phyloP scores from a whole-genome alignment of 768 basidiomycete genomes.

The Harrya chromipes region DNA sequence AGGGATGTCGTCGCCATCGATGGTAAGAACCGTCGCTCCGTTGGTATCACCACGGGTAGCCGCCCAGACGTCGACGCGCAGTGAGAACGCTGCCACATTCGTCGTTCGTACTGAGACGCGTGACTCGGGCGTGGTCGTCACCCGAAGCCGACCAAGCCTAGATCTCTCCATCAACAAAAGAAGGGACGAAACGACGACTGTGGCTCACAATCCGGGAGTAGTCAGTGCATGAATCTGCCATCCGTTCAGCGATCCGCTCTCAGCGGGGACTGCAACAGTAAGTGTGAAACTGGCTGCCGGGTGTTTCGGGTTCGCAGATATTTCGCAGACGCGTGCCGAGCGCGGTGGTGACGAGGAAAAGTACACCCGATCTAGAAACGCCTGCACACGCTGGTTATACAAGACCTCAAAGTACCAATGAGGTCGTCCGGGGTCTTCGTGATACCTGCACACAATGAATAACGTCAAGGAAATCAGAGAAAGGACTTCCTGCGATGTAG shows the following conservation, averaged over 20 bases:
- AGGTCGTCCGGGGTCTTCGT: conserved; percentile 56
- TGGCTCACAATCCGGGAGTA: conserved; percentile 65
- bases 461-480: background rate
- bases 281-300: conserved; percentile 51
- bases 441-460: conserved; percentile 39
- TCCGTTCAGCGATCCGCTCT: conserved; percentile 69
- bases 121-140: conserved; percentile 5
- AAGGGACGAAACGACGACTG: background rate
- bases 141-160: conserved; percentile 23
- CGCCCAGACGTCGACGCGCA: conserved; percentile 4
- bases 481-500: background rate
- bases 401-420: conserved; percentile 75
- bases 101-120: conserved; percentile 19
- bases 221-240: conserved; percentile 58
- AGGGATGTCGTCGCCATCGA: conserved; percentile 13
- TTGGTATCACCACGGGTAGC: background rate
- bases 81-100: conserved; percentile 25
- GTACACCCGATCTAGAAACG: conserved; percentile 47
- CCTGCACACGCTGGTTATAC: conserved; percentile 48
- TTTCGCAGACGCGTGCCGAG: background rate
- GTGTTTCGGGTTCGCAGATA: background rate
- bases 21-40: background rate
- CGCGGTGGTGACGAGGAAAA: conserved; percentile 3
- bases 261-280: conserved; percentile 66
- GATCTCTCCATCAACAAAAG: background rate